Conservation (phyloP, 2,329 filamentous ascomycete species). For the Microdochium bolleyi region DNA sequence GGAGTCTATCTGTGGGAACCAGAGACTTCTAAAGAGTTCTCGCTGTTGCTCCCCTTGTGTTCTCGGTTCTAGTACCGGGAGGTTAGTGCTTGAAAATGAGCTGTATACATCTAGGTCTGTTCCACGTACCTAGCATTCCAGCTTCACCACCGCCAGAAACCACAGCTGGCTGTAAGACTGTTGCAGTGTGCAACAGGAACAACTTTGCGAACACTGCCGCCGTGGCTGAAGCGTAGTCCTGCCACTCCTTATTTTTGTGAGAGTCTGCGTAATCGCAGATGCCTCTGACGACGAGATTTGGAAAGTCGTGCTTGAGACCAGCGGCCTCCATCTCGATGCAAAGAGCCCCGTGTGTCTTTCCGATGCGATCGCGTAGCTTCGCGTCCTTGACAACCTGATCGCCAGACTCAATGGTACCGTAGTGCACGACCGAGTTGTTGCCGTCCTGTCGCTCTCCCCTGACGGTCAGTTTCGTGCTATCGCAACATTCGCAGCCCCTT, state of each 20-base stretch:
- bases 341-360: neutral
- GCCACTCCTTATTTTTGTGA: conserved; percentile 1
- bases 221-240: neutral
- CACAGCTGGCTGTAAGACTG: neutral
- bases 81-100: neutral
- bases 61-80: neutral
- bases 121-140: neutral
- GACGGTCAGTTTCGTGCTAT: neutral
- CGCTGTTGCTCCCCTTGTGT: neutral
- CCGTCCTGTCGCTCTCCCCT: neutral
- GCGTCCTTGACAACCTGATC: conserved; percentile 9
- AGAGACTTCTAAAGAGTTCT: neutral
- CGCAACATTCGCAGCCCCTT: neutral
- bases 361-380: conserved; percentile 3
- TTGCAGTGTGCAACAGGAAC: neutral
- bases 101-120: neutral
- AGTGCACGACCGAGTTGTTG: conserved; percentile 11
- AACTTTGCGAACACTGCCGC: neutral
- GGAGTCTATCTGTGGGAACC: neutral
- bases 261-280: conserved; percentile 1
- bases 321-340: conserved; percentile 9
- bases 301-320: neutral
- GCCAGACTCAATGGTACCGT: conserved; percentile 8
- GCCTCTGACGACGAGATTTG: neutral
- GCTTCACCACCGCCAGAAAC: neutral